Evolutionary conservation across 805 yeast species (phyloP), one percentile per base, ranked within the genome.

Genomic region (Candida endomychidarum): DNA sequence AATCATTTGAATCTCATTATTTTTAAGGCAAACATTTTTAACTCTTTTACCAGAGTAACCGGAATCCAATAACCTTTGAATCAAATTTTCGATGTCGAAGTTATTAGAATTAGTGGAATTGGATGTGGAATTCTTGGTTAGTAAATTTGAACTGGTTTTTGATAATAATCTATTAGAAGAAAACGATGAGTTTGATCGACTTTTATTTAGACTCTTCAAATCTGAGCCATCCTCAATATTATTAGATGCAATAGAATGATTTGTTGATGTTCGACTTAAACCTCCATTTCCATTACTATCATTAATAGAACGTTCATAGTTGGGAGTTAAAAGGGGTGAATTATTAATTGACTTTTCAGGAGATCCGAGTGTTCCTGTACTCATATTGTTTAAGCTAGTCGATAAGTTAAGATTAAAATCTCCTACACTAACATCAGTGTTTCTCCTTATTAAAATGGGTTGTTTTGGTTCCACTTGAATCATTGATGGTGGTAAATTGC

Each of bases 21-120:
- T 86, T 55, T 91, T 91, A 41, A 93, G 68, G 61, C 98, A 90
- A 33, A 93, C 83, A 45, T 80, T 77, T 63, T 87, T 89, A 8
- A 96, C 88, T 56, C 96, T 76, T 60, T 91, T 93, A 6, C 97
- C 98, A 9, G 90, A 78, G 63, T 93, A 93, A 8, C 98, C 99
- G 0, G 96, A 96, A 65, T 93, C 98, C 47, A 93, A 72, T 48
- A 93, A 72, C 51, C 95, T 72, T 66, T 90, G 97, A 45, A 93
- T 93, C 35, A 87, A 71, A 55, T 87, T 95, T 63, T 93, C 99
- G 33, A 93, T 75, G 58, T 90, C 74, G 26, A 67, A 60, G 32
- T 51, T 41, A 17, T 32, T 34, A 2, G 49, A 26, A 23, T 41
- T 40, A 8, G 49, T 39, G 17, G 49, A 31, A 12, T 14, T 28